Base-by-base conservation (phyloP, 1,139 yeast genomes). In the Taphrina betulina region DNA sequence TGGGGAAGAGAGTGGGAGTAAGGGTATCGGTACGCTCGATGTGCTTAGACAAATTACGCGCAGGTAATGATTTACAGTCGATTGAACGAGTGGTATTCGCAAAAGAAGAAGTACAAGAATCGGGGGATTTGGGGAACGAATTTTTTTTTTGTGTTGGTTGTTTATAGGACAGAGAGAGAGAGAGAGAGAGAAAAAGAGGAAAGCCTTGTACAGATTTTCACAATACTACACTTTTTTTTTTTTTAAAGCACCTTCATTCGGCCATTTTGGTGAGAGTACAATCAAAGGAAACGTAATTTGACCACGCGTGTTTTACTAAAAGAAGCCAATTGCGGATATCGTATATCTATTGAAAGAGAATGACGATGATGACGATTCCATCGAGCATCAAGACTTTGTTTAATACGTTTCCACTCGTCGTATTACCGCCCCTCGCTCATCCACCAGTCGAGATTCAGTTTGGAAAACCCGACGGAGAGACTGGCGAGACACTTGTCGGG, bases 11-110 rank as follows among this genome's bases (percentile, higher is more conserved):
- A 57, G 58, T 19, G 62, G 59, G 2, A 57, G 58, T 3, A 60
- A 48, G 19, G 59, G 58, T 4, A 31, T 61, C 14, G 55, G 54
- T 29, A 59, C 58, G 28, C 56, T 58, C 20, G 63, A 61, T 34
- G 58, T 61, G 20, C 28, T 50, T 19, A 29, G 46, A 19, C 46
- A 34, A 22, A 50, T 50, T 22, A 29, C 46, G 0, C 53, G 53
- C 12, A 37, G 23, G 17, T 35, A 35, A 19, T 19, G 14, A 38
- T 17, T 3, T 10, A 8, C 12, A 28, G 7, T 28, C 31, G 31
- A 28, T 7, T 28, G 31, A 8, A 12, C 31, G 12, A 28, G 12
- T 8, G 12, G 7, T 28, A 7, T 28, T 28, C 12, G 7, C 31
- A 28, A 8, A 12, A 8, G 12, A 28, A 8, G 12, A 28, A 12